phyloP scores from a whole-genome alignment of 345 rosid species.

The Rhodomyrtus tomentosa region DNA sequence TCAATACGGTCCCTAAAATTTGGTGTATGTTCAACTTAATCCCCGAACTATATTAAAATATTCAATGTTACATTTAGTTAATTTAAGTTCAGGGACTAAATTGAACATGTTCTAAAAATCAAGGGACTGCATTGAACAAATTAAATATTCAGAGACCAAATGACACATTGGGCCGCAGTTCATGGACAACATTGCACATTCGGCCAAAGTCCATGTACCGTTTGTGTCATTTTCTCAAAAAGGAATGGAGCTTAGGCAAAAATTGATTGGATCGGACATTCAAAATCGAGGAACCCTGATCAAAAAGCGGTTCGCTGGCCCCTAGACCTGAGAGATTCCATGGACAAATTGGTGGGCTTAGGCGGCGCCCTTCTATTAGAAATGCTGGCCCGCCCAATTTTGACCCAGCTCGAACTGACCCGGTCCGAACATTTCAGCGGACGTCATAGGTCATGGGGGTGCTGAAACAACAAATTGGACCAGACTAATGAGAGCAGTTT shows the following conservation, averaged over 20 bases:
- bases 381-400: background rate
- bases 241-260: background rate
- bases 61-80: too few relatives aligned
- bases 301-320: background rate
- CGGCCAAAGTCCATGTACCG: too few relatives aligned
- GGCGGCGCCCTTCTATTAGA: background rate
- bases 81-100: too few relatives aligned
- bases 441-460: background rate
- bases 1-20: too few relatives aligned
- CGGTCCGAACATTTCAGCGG: background rate
- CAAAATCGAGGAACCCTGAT: background rate
- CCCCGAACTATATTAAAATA: too few relatives aligned
- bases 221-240: background rate
- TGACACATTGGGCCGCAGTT: too few relatives aligned
- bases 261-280: background rate
- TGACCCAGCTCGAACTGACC: background rate
- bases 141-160: too few relatives aligned
- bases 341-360: background rate
- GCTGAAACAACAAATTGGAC: background rate
- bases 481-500: background rate
- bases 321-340: background rate
- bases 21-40: too few relatives aligned
- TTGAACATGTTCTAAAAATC: too few relatives aligned
- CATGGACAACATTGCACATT: too few relatives aligned
- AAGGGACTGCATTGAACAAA: too few relatives aligned